These are phyloP conservation scores for Solanum etuberosum DNA, from an alignment of 257 asterid genomes.

Conservation along the genomic window DNA sequence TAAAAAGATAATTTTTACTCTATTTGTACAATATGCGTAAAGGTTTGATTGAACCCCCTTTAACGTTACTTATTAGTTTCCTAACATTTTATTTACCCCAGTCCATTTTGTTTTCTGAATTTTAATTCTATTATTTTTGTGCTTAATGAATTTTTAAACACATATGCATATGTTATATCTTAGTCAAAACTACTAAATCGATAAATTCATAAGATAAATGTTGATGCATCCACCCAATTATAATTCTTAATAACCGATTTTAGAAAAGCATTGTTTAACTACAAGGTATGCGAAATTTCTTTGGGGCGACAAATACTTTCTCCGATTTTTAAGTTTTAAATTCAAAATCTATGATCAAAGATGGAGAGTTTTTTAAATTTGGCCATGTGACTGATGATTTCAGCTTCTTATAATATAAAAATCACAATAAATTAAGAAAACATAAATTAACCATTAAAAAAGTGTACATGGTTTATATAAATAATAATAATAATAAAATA, in stretches of 20 bases:
- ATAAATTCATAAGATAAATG: no score
- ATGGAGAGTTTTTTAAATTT: background rate
- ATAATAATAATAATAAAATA: no score
- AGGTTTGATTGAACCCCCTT: background rate
- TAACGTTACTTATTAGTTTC: no score
- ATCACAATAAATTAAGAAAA: no score
- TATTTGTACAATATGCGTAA: no score
- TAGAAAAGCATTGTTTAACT: no score
- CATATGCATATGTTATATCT: no score
- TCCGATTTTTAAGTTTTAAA: background rate
- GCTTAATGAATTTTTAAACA: background rate
- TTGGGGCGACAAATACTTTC: background rate
- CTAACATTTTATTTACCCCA: no score
- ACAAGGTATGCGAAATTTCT: background rate
- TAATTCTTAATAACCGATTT: no score
- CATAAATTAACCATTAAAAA: no score
- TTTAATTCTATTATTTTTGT: background rate
- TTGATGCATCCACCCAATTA: background rate
- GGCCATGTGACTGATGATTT: background rate
- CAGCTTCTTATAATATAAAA: background rate
- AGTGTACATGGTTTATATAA: background rate
- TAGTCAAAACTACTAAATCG: no score
- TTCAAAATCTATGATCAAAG: background rate
- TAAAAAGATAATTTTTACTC: no score
- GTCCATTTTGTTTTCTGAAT: background rate